Evolutionary conservation across 148 eudicot genomes (phyloP).

Genomic region (Beta vulgaris): DNA sequence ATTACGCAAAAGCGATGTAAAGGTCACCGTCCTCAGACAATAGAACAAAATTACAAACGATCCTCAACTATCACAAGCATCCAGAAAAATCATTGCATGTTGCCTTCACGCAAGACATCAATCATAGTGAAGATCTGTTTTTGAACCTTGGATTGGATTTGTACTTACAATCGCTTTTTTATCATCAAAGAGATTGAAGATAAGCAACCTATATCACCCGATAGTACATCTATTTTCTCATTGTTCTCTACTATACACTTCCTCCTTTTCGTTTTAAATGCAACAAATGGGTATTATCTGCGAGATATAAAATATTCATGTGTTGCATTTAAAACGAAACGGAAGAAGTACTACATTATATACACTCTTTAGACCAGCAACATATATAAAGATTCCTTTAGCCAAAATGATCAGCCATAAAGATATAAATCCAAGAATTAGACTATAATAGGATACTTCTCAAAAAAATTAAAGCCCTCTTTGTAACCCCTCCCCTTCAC

Average conservation of each 20-base stretch:
- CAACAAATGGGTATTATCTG: conserved; percentile 95
- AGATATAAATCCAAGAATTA: not conserved
- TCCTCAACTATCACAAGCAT: too few relatives aligned
- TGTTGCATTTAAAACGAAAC: too few relatives aligned
- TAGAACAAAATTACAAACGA: not conserved
- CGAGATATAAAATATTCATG: too few relatives aligned
- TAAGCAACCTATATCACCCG: not conserved
- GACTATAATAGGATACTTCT: not conserved
- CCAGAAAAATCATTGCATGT: conserved; percentile 43
- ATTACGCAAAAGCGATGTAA: not conserved
- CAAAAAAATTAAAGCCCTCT: not conserved
- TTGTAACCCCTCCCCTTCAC: not conserved
- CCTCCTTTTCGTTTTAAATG: too few relatives aligned
- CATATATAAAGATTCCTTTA: conserved; percentile 7
- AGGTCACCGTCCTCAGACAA: not conserved
- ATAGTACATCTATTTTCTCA: not conserved
- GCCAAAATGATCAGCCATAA: conserved; percentile 1
- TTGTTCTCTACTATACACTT: too few relatives aligned
- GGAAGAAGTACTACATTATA: too few relatives aligned
- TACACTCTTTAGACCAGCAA: too few relatives aligned
- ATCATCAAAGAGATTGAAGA: not conserved
- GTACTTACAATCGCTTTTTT: conserved; percentile 14
- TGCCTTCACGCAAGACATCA: conserved; percentile 62
- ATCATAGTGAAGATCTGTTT: conserved; percentile 71
- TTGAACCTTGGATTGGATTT: conserved; percentile 65